Evolutionary conservation across 495 filamentous ascomycete species (phyloP), one percentile per base, ranked within the genome.

Genomic region (Xanthoparmelia taractica): DNA sequence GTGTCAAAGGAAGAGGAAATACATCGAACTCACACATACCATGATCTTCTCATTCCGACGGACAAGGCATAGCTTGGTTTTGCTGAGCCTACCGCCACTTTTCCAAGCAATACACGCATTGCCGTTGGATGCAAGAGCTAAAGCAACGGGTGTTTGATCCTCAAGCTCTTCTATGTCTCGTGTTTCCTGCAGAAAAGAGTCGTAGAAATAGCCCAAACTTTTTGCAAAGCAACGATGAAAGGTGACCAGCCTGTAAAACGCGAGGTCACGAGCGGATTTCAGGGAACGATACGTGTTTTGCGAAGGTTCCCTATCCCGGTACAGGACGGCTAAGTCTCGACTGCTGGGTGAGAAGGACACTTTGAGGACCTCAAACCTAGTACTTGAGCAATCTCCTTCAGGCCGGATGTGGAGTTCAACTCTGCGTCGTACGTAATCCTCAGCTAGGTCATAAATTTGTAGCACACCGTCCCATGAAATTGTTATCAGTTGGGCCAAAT

Each of bases 31-130:
- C 27, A 27, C 29, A 29, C 47, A 17, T 50, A 50, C 59, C 66
- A 68, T 70, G 33, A 65, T 29, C 48, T 68, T 60, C 11, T 60
- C 43, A 52, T 68, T 27, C 10, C 68, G 62, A 15, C 58, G 38
- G 31, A 64, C 29, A 5, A 70, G 57, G 40, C 31, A 63, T 38
- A 70, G 43, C 23, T 57, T 48, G 20, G 54, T 59, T 34, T 31
- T 41, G 8, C 50, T 38, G 11, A 57, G 27, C 23, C 45, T 13
- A 10, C 17, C 25, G 13, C 31, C 34, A 58, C 11, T 11, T 60
- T 63, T 68, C 65, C 63, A 68, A 10, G 62, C n/a, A 47, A 70
- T 66, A 41, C 68, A 70, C 10, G 66, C 68, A 54, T 56, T 63
- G 5, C 68, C 63, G 48, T 70, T 68, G 23, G 54, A 58, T 48